Conservation (phyloP, 805 yeast species). For the Lachancea cidri region DNA sequence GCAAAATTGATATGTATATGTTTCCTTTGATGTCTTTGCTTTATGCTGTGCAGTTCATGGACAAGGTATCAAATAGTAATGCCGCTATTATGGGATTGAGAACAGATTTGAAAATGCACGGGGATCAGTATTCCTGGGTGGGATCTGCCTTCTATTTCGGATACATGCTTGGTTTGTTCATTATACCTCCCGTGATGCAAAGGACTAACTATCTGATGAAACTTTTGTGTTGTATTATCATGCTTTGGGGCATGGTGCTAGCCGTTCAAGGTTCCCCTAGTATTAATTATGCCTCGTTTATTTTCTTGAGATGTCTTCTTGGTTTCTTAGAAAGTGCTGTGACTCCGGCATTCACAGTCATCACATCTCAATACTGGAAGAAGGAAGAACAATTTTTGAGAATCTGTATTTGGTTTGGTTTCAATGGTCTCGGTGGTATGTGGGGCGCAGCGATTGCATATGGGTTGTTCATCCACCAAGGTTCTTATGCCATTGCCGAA, state of each 20-base stretch:
- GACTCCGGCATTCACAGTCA: slow-evolving; percentile 47
- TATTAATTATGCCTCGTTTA: slow-evolving; percentile 36
- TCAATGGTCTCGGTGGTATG: slow-evolving; percentile 39
- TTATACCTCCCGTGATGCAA: slow-evolving; percentile 32
- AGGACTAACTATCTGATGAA: slow-evolving; percentile 47
- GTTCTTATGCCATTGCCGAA: slow-evolving; percentile 36
- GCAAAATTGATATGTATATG: slow-evolving; percentile 37
- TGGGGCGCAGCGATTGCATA: slow-evolving; percentile 49
- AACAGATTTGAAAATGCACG: slow-evolving; percentile 38
- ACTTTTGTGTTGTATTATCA: slow-evolving; percentile 39
- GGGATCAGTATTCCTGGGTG: slow-evolving; percentile 42
- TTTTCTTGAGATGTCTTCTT: slow-evolving; percentile 39
- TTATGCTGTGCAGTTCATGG: slow-evolving; percentile 39
- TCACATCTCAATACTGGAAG: slow-evolving; percentile 52
- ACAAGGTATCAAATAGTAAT: slow-evolving; percentile 37
- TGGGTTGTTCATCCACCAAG: slow-evolving; percentile 37
- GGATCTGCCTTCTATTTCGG: slow-evolving; percentile 57
- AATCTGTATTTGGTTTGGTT: slow-evolving; percentile 37
- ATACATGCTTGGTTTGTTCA: slow-evolving; percentile 34
- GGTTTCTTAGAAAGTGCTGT: slow-evolving; percentile 46
- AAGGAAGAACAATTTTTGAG: slow-evolving; percentile 37
- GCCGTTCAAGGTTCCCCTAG: slow-evolving; percentile 44
- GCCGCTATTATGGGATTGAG: slow-evolving; percentile 43
- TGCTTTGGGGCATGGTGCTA: slow-evolving; percentile 52
- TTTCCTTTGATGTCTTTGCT: slow-evolving; percentile 36